phyloP scores from a whole-genome alignment of 2,329 filamentous ascomycete genomes.

The Pseudogymnoascus sp. region DNA sequence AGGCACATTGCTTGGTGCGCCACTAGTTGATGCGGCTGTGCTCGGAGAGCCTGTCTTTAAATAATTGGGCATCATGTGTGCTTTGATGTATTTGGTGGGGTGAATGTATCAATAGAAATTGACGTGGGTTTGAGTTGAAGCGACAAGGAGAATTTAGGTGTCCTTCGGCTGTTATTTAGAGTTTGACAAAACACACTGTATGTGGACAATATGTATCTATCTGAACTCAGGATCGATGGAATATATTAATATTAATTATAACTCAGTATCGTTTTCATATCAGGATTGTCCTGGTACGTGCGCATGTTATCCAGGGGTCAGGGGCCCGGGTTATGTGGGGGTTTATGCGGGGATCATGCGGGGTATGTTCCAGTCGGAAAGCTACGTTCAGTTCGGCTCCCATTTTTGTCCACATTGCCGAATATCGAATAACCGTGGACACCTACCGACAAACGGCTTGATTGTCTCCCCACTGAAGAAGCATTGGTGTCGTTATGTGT shows the following conservation, averaged over 20 bases:
- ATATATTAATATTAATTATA: neutral
- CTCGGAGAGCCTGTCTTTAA: neutral
- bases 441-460: neutral
- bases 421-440: neutral
- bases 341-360: neutral
- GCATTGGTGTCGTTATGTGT: neutral
- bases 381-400: neutral
- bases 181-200: neutral
- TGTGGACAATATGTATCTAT: neutral
- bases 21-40: neutral
- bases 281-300: neutral
- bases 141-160: neutral
- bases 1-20: slow-evolving; percentile 22
- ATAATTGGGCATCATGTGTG: neutral
- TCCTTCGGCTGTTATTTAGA: neutral
- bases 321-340: neutral
- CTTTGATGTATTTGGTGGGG: neutral
- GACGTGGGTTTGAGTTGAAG: neutral
- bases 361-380: neutral
- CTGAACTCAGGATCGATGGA: neutral
- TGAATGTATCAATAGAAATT: neutral
- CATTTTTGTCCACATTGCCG: neutral
- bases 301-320: neutral
- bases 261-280: neutral
- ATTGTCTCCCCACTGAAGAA: neutral